Percentiles rank a stretch among this genome's conserved stretches.
phyloP scores from a whole-genome alignment of 1,284 basidiomycete genomes.

The Cryptococcus maquisensis region DNA sequence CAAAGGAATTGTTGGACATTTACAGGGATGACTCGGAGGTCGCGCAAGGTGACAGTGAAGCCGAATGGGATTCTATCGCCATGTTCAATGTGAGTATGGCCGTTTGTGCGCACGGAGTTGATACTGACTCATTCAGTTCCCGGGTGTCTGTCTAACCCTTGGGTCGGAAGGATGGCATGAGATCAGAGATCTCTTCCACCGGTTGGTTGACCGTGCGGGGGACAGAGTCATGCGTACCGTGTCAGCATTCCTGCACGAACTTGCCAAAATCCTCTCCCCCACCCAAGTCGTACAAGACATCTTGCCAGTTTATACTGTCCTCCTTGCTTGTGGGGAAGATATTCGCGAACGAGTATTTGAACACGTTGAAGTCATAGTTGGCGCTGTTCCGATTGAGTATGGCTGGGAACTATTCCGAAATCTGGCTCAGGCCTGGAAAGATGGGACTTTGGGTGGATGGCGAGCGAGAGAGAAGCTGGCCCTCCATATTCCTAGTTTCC shows the following conservation, averaged over 20 bases:
- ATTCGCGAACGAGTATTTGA: slow-evolving; percentile 61
- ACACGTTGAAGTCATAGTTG: slow-evolving; percentile 59
- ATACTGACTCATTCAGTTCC: slow-evolving; percentile 53
- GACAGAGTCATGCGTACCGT: slow-evolving; percentile 53
- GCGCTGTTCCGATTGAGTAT: slow-evolving; percentile 54
- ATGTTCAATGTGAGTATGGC: slow-evolving; percentile 67
- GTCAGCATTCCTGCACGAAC: slow-evolving; percentile 81
- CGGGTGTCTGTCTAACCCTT: slow-evolving; percentile 81
- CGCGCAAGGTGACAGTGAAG: slow-evolving; percentile 43
- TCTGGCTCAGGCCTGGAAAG: slow-evolving; percentile 62
- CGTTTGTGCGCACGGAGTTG: neutral
- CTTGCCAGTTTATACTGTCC: slow-evolving; percentile 66
- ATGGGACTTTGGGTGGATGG: slow-evolving; percentile 67
- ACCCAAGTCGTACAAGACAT: slow-evolving; percentile 68
- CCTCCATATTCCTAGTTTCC: slow-evolving; percentile 56
- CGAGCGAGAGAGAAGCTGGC: slow-evolving; percentile 70
- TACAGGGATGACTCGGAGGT: slow-evolving; percentile 55
- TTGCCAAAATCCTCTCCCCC: slow-evolving; percentile 77
- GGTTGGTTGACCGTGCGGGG: slow-evolving; percentile 54
- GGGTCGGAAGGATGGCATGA: slow-evolving; percentile 73
- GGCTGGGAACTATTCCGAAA: slow-evolving; percentile 57
- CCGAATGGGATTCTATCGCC: slow-evolving; percentile 76
- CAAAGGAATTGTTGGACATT: slow-evolving; percentile 70
- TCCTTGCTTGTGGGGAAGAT: slow-evolving; percentile 61
- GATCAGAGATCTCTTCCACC: slow-evolving; percentile 65